Evolutionary conservation across 257 asterid species (phyloP), one percentile per base, ranked within the genome.

Genomic region (Gentiana dahurica): DNA sequence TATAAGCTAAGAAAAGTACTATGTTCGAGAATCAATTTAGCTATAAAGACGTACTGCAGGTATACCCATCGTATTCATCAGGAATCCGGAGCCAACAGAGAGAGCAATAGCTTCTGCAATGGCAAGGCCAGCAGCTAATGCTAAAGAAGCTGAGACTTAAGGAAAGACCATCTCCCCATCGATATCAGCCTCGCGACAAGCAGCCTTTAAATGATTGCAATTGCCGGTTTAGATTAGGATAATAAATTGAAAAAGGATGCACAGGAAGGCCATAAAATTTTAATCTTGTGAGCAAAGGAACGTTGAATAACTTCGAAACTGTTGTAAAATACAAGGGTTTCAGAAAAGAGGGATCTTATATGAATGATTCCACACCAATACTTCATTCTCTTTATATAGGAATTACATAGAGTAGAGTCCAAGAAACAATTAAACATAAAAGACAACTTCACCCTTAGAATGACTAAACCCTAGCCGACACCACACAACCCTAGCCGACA

Each of bases 201-300:
- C 61, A 70, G 39, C 49, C 44, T 32, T 46, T 49, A 64, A 12
- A 36, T 35, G 13, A 34, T 46, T 53, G 41, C 37, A 60, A 67
- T 47, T 13, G 11, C 35, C 2, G 57, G 54, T 2, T 38, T 49
- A 34, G 55, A 41, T 36, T 50, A 43, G 34, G 50, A 13, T 6
- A 51, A 69, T 9, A 46, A 5, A 51, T 7, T 10, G 62, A 6
- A 49, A 52, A 49, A 11, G 43, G 49, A 10, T 41, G 46, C 12
- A 8, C 53, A 8, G 11, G 52, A 53, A 58, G 36, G 98, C 98
- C 45, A 91, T 95, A 54, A 85, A 91, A 36, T 91, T 4, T 95
- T 91, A 67, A 91, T 68, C 64, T 87, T 91, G 84, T 90, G 72
- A 91, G 98, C 84, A 91, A 65, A 51, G 98, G 96, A 59, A 91